A percentile compares a stretch with the other conserved stretches of the same genome.
These are phyloP conservation scores for Candida krabiensis DNA, from an alignment of 805 yeast genomes.

Conservation along the genomic window DNA sequence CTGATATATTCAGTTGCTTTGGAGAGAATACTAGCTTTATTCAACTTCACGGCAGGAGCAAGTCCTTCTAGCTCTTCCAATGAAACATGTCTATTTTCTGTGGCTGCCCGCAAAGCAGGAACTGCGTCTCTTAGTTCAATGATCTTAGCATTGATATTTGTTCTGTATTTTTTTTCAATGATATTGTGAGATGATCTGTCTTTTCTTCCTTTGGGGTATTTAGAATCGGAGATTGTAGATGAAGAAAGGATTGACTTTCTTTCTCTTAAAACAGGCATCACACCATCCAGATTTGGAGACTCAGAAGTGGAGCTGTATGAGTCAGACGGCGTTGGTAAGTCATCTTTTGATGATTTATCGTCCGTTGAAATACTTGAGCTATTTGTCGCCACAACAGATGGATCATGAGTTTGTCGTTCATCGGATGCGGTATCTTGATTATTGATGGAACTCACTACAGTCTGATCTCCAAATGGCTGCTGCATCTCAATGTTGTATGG, in stretches of 20 bases:
- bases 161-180: slow-evolving; percentile 78
- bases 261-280: slow-evolving; percentile 8
- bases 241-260: slow-evolving; percentile 1
- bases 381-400: not conserved
- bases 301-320: slow-evolving; percentile 15
- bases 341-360: slow-evolving; percentile 1
- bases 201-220: slow-evolving; percentile 43
- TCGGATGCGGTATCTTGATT: not conserved
- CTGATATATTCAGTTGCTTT: slow-evolving; percentile 80
- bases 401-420: not conserved
- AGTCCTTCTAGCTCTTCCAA: slow-evolving; percentile 67
- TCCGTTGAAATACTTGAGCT: not conserved
- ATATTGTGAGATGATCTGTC: slow-evolving; percentile 71
- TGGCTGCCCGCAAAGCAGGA: slow-evolving; percentile 68
- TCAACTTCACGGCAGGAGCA: slow-evolving; percentile 71
- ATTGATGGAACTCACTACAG: not conserved
- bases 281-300: slow-evolving; percentile 8
- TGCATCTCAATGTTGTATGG: not conserved
- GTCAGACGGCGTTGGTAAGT: slow-evolving; percentile 17
- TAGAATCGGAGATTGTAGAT: slow-evolving; percentile 4
- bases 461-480: not conserved
- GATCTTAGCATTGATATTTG: slow-evolving; percentile 73
- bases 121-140: slow-evolving; percentile 71
- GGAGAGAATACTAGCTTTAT: slow-evolving; percentile 74
- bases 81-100: slow-evolving; percentile 34